These are phyloP conservation scores for Erysimum cheiranthoides DNA, from an alignment of 345 rosid species.

Conservation along the genomic window DNA sequence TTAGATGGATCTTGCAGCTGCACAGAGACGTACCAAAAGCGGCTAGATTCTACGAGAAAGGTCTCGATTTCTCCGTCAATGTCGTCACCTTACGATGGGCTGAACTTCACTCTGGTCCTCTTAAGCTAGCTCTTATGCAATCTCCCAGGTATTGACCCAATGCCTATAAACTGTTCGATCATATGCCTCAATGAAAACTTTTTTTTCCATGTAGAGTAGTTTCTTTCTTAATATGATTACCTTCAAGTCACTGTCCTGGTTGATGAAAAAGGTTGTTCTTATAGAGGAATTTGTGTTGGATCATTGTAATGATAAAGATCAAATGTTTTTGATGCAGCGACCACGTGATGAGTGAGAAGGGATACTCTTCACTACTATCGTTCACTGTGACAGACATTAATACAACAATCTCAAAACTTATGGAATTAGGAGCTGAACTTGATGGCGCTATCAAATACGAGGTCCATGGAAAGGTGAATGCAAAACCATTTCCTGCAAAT, in stretches of 20 bases:
- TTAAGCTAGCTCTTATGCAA: conserved; percentile 84
- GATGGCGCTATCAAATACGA: conserved; percentile 92
- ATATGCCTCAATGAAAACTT: conserved; percentile 48
- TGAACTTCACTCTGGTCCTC: conserved; percentile 85
- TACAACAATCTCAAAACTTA: conserved; percentile 69
- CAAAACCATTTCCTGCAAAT: conserved; percentile 1
- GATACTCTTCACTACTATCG: conserved; percentile 72
- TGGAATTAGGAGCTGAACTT: conserved; percentile 87
- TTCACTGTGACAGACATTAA: conserved; percentile 87
- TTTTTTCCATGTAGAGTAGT: not conserved
- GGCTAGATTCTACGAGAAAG: conserved; percentile 84
- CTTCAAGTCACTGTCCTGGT: not conserved
- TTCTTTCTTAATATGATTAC: not conserved
- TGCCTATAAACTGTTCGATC: conserved; percentile 55
- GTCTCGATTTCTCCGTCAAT: conserved; percentile 78
- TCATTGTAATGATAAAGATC: not conserved
- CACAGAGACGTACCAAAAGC: conserved; percentile 94
- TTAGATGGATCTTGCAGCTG: conserved; percentile 90
- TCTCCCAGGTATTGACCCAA: conserved; percentile 55
- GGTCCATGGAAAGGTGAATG: conserved; percentile 84
- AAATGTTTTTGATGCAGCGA: conserved; percentile 49
- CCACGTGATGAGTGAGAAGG: conserved; percentile 57
- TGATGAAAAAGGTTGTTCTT: not conserved
- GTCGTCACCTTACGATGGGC: conserved; percentile 93
- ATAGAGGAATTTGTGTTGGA: not conserved